Conservation (phyloP, 1,284 basidiomycete species). For the Athelia psychrophila region DNA sequence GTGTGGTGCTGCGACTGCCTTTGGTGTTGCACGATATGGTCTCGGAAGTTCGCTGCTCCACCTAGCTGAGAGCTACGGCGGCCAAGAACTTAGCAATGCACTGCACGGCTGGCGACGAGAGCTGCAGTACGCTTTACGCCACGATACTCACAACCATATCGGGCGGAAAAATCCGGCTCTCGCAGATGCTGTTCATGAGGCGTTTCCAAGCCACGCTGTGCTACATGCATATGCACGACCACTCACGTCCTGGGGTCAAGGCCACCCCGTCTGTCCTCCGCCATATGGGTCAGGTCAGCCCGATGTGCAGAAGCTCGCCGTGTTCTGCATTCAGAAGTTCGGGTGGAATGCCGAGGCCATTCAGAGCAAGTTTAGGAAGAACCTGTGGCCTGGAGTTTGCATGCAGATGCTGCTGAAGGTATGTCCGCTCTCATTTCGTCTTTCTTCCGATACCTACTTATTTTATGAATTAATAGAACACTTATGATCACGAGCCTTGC, state of each 20-base stretch:
- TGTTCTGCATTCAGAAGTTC: not conserved
- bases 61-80: conserved; percentile 37
- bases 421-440: too few relatives aligned
- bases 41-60: conserved; percentile 71
- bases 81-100: not conserved
- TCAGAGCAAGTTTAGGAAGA: not conserved
- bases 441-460: too few relatives aligned
- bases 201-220: not conserved
- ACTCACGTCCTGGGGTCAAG: not conserved
- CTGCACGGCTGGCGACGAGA: not conserved
- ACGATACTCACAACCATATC: not conserved
- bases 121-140: not conserved
- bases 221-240: not conserved
- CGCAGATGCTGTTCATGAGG: not conserved
- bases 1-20: conserved; percentile 62
- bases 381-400: not conserved
- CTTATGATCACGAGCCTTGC: too few relatives aligned
- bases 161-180: not conserved
- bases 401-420: too few relatives aligned
- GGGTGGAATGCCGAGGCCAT: not conserved
- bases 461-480: too few relatives aligned
- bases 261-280: not conserved
- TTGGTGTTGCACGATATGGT: conserved; percentile 68
- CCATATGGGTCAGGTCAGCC: not conserved
- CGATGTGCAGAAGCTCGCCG: not conserved